Base-by-base conservation (phyloP, 2,329 filamentous ascomycete genomes). In the Zymoseptoria tritici region DNA sequence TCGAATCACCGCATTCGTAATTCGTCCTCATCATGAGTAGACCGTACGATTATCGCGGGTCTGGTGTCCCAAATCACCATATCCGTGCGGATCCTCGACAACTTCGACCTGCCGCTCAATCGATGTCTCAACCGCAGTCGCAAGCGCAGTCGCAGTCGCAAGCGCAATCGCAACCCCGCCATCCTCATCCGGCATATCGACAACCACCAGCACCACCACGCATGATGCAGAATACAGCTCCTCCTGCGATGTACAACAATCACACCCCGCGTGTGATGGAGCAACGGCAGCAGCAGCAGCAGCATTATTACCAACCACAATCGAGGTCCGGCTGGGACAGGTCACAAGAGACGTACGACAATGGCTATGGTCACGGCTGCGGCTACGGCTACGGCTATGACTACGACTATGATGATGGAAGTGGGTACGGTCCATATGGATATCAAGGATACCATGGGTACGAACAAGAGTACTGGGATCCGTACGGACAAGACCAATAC, bases 321-420 rank as follows among this genome's bases (percentile, higher is more conserved):
- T 55, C 52, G 31, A 16, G 36, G 4, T 42, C 36, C 13, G 56
- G 60, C 22, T 58, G 62, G 56, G 63, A 67, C 9, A 56, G 55
- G 5, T 62, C 62, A 29, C 63, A 67, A 52, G 61, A 64, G 52
- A 49, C 67, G 52, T 70, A 70, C 50, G 67, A 71, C 29, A 67
- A 60, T 52, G 67, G 56, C 5, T 70, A 69, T 56, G 67, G 62
- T 50, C 62, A 63, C 24, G 52, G 60, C n/a, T n/a, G 49, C 21
- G 21, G 21, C 22, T 64, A 65, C 21, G 59, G 59, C 31, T 64
- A 64, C 50, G 16, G 20, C 4, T 52, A 52, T 22, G 50, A 52
- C 51, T 53, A 53, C 21, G 26, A 26, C 73, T 83, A 87, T 67
- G 96, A 96, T 68, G 91, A 91, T 13, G 90, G 89, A 16, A 96